A percentile compares a stretch with the other conserved stretches of the same genome.
These are phyloP conservation scores for Thelonectria discophora DNA, from an alignment of 2,329 filamentous ascomycete genomes.

Conservation along the genomic window DNA sequence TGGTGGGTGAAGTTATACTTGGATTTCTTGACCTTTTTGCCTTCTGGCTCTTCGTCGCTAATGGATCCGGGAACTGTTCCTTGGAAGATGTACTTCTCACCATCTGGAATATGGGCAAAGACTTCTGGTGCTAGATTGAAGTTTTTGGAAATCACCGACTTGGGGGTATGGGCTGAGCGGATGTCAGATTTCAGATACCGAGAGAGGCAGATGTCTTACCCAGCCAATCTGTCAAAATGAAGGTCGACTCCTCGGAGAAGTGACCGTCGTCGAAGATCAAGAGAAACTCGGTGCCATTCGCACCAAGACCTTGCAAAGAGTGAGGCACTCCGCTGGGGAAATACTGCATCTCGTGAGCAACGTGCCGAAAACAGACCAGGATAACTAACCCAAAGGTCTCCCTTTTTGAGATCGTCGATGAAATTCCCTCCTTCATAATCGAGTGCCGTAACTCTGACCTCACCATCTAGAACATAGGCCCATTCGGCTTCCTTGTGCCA, in stretches of 20 bases:
- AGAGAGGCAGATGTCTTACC: slow-evolving; percentile 49
- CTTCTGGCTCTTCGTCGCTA: slow-evolving; percentile 69
- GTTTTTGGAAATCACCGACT: slow-evolving; percentile 77
- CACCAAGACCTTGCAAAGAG: slow-evolving; percentile 75
- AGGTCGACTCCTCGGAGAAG: slow-evolving; percentile 72
- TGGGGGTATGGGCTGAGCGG: slow-evolving; percentile 70
- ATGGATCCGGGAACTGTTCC: slow-evolving; percentile 72
- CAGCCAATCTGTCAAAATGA: slow-evolving; percentile 78
- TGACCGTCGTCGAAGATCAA: slow-evolving; percentile 59
- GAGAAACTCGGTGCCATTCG: slow-evolving; percentile 65
- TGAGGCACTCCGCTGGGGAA: slow-evolving; percentile 82
- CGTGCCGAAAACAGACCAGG: fast-evolving
- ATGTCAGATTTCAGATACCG: neutral
- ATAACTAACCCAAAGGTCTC: slow-evolving; percentile 66
- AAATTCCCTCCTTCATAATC: slow-evolving; percentile 81
- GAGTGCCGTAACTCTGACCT: slow-evolving; percentile 75
- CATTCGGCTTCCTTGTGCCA: slow-evolving; percentile 86
- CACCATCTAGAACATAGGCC: slow-evolving; percentile 77
- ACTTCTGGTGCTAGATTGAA: slow-evolving; percentile 77
- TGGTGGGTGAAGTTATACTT: slow-evolving; percentile 75
- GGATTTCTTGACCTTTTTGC: slow-evolving; percentile 71
- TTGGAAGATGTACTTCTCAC: slow-evolving; percentile 81
- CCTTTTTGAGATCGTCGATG: slow-evolving; percentile 78
- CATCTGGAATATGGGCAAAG: slow-evolving; percentile 72
- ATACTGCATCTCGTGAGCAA: slow-evolving; percentile 52